Percentiles rank a stretch among this genome's conserved stretches.
Conservation (phyloP, 495 filamentous ascomycete genomes). For the Durotheca rogersii region DNA sequence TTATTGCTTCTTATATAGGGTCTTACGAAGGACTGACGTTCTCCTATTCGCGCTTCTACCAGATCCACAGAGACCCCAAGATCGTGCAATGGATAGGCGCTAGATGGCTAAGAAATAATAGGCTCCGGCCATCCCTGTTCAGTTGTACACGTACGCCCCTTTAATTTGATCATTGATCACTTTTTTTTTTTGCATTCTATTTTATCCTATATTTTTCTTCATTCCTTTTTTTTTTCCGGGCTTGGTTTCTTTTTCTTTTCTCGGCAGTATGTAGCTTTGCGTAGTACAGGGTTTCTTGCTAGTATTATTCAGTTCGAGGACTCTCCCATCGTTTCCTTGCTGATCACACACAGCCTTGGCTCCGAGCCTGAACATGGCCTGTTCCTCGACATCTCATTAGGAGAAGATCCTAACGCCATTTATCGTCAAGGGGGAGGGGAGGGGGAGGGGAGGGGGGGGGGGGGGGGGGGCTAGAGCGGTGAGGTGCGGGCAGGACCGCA, state of each 20-base stretch:
- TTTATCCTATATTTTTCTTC: too few species aligned
- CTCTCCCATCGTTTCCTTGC: conserved; percentile 3
- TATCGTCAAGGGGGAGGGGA: too few species aligned
- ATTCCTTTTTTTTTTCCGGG: too few species aligned
- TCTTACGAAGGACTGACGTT: conserved; percentile 3
- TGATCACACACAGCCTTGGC: conserved; percentile 16
- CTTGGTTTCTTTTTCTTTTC: too few species aligned
- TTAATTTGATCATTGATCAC: conserved; percentile 29
- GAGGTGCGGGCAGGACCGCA: background rate
- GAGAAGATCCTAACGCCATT: background rate
- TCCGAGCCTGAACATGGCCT: conserved; percentile 9
- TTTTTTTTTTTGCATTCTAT: too few species aligned
- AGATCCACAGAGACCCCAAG: background rate
- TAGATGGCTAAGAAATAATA: conserved; percentile 2
- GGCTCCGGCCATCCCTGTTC: background rate
- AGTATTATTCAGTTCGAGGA: too few species aligned
- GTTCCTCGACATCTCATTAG: conserved; percentile 6
- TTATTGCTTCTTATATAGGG: conserved; percentile 2
- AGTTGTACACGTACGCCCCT: background rate
- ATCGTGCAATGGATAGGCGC: conserved; percentile 1
- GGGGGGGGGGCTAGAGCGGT: too few species aligned
- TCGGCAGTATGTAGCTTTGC: too few species aligned
- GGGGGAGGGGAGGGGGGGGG: too few species aligned
- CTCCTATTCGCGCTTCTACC: background rate
- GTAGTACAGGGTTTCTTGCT: too few species aligned